phyloP scores from a whole-genome alignment of 805 yeast genomes.

The Wickerhamiella occidentalis region DNA sequence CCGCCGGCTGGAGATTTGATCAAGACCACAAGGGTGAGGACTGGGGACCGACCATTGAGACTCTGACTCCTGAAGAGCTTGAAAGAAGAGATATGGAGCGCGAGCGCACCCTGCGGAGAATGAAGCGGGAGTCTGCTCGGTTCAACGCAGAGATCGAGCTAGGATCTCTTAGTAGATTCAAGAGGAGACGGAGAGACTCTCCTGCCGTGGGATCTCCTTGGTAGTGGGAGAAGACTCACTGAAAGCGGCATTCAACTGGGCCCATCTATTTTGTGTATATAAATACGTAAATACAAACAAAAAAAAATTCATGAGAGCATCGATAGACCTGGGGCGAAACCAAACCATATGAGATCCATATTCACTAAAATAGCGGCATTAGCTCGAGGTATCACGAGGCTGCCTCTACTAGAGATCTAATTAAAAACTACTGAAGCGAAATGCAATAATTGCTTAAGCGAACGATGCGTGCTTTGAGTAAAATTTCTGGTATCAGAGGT shows the following conservation, averaged over 20 bases:
- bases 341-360: no score
- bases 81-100: slow-evolving; percentile 92
- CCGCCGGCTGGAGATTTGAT: slow-evolving; percentile 60
- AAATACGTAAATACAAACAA: background rate
- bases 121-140: slow-evolving; percentile 81
- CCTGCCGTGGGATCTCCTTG: slow-evolving; percentile 14
- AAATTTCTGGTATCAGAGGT: no score
- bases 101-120: slow-evolving; percentile 79
- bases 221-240: background rate
- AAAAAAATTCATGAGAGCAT: background rate
- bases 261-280: background rate
- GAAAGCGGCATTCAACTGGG: background rate
- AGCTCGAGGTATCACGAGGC: no score
- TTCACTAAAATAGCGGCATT: no score
- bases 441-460: background rate
- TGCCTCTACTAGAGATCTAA: no score
- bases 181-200: slow-evolving; percentile 22
- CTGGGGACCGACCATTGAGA: slow-evolving; percentile 85
- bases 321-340: no score
- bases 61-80: slow-evolving; percentile 80
- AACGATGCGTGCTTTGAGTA: background rate
- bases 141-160: slow-evolving; percentile 44
- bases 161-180: slow-evolving; percentile 25
- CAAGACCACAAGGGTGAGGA: slow-evolving; percentile 62
- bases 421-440: background rate